Base-by-base conservation (phyloP, 73 alveolate genomes). In the Paramecium caudatum region DNA sequence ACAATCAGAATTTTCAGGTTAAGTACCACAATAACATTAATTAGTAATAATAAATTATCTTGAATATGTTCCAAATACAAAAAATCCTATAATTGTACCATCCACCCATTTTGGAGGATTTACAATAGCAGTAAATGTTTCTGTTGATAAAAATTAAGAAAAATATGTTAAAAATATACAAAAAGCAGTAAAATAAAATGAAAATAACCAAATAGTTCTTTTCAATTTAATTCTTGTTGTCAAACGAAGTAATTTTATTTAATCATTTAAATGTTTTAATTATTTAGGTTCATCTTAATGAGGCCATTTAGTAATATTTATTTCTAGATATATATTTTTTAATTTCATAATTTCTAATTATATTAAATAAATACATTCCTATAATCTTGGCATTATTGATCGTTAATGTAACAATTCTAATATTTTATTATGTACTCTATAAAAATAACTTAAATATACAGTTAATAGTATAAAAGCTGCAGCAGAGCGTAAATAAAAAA, bases 121-220 rank as follows among this genome's bases (percentile, higher is more conserved):
- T 1, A 27, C 69, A 9, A 74, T 74, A 21, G 1, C 10, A n/a
- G 80, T 55, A 23, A 55, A 55, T 19, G 88, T 39, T 39, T 37
- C 65, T 36, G 69, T 43, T 8, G 88, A 41, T 41, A 74, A 41
- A 45, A 74, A 74, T 74, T 74, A 74, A 5, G 88, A 74, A 9
- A 74, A 19, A 13, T 74, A 74, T 2, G 88, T 36, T 19, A 74
- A 25, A 10, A 39, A 74, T 4, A 74, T 74, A 45, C 88, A 74
- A 39, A 74, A 41, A 10, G 88, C 88, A 17, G 88, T 74, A 43
- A 74, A 74, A 23, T 74, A 74, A 43, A 74, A 74, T 7, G 88
- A 74, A 17, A 34, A 27, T 12, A 74, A 12, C 88, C 88, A 74
- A 16, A 74, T 74, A 41, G 7, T 39, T 74, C 88, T 37, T 74